Evolutionary conservation across 2,329 filamentous ascomycete species (phyloP).

Genomic region (Neopestalotiopsis rosae): DNA sequence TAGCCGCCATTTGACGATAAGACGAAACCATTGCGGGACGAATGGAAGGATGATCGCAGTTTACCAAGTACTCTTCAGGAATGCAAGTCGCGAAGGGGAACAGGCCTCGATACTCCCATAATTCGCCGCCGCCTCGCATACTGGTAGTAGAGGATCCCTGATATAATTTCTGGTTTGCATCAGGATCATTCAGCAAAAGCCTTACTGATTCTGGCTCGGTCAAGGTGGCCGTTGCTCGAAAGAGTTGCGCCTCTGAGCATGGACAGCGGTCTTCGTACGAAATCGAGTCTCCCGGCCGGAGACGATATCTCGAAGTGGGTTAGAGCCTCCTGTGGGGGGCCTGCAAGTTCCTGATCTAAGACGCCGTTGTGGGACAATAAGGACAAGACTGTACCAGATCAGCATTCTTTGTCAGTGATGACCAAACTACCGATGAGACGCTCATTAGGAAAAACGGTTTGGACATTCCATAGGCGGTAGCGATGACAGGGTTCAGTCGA

Average conservation of each 20-base stretch:
- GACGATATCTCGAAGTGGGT: slow-evolving; percentile 41
- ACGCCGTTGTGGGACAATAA: slow-evolving; percentile 13
- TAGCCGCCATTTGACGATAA: not conserved
- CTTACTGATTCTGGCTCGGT: slow-evolving; percentile 19
- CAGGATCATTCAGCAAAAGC: not conserved
- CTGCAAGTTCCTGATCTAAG: slow-evolving; percentile 28
- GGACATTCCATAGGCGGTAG: not conserved
- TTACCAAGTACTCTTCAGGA: not conserved
- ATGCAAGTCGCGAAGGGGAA: not conserved
- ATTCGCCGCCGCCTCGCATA: slow-evolving; percentile 7
- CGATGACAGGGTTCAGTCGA: not conserved
- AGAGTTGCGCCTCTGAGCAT: slow-evolving; percentile 39
- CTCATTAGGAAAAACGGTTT: not conserved
- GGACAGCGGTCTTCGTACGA: slow-evolving; percentile 41
- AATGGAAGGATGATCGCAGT: not conserved
- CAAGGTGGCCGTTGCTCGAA: slow-evolving; percentile 38
- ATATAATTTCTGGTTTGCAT: not conserved
- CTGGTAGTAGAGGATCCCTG: not conserved
- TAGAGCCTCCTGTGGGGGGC: slow-evolving; percentile 29
- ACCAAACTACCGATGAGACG: slow-evolving; percentile 4
- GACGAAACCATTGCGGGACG: not conserved
- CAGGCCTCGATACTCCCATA: slow-evolving; percentile 1
- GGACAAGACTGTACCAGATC: not conserved
- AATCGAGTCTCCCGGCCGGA: slow-evolving; percentile 43
- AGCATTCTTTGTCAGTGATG: slow-evolving; percentile 14